A percentile compares a stretch with the other conserved stretches of the same genome.
Evolutionary conservation across 331 rosid species (phyloP).

Genomic region (Quercus phellos): DNA sequence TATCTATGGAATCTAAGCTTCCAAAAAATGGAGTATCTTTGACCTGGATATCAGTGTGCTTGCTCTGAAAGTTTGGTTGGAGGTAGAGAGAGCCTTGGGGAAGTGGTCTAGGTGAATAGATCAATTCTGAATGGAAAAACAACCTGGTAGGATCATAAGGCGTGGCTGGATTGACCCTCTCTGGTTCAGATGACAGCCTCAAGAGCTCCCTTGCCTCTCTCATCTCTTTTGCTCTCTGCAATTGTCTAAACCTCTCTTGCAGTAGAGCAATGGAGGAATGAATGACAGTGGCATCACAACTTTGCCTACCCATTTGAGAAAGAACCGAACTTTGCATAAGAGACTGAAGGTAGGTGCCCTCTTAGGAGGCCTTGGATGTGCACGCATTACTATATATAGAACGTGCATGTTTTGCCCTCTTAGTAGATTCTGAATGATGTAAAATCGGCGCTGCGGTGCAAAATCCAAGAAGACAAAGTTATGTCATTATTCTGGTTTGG

Average conservation of each 20-base stretch:
- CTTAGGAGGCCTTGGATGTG: constrained; percentile 10
- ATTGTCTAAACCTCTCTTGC: constrained; percentile 45
- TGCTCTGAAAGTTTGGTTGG: constrained; percentile 15
- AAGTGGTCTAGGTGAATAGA: constrained; percentile 5
- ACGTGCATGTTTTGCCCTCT: constrained; percentile 6
- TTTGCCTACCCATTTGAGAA: constrained; percentile 34
- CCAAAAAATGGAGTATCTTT: constrained; percentile 2
- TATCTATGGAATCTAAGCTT: constrained; percentile 11
- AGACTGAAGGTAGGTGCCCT: constrained; percentile 7
- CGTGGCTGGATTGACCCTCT: neutral
- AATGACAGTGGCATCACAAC: constrained; percentile 18
- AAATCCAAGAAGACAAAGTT: constrained; percentile 23
- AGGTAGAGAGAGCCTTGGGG: constrained; percentile 10
- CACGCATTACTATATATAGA: constrained; percentile 23
- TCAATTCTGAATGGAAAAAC: constrained; percentile 29
- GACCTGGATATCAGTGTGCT: neutral
- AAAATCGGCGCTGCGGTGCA: constrained; percentile 25
- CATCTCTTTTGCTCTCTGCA: constrained; percentile 49
- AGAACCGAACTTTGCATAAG: neutral
- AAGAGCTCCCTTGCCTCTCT: constrained; percentile 44
- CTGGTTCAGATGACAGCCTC: constrained; percentile 30
- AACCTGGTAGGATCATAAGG: constrained; percentile 19
- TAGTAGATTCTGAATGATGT: constrained; percentile 25
- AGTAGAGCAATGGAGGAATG: constrained; percentile 46
- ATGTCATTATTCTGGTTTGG: no score